These are phyloP conservation scores for Venustampulla echinocandica DNA, from an alignment of 495 filamentous ascomycete genomes.

Conservation along the genomic window DNA sequence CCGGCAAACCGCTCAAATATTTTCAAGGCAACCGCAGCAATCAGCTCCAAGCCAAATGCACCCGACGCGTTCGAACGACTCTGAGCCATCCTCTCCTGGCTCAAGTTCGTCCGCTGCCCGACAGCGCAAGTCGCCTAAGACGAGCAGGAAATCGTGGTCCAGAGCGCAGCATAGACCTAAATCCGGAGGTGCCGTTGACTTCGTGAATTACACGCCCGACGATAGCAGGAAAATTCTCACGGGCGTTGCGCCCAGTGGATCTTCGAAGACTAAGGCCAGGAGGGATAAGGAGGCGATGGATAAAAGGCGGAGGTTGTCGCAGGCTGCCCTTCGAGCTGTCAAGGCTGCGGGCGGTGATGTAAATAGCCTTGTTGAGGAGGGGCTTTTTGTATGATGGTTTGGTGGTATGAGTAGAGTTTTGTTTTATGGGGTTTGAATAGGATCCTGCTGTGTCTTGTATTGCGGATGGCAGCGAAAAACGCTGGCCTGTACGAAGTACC, in stretches of 20 bases:
- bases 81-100: neutral
- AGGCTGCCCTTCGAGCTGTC: slow-evolving; percentile 65
- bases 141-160: neutral
- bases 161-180: neutral
- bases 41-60: neutral
- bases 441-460: no score
- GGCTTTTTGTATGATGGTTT: slow-evolving; percentile 23
- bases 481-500: no score
- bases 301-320: slow-evolving; percentile 61
- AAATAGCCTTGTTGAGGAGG: slow-evolving; percentile 31
- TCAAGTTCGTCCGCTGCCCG: slow-evolving; percentile 5
- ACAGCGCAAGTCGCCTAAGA: slow-evolving; percentile 10
- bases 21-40: neutral
- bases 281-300: slow-evolving; percentile 82
- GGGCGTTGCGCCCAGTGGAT: slow-evolving; percentile 85
- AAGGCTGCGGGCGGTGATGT: slow-evolving; percentile 72
- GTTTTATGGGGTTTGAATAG: no score
- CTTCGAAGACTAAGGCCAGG: slow-evolving; percentile 85
- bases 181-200: slow-evolving; percentile 46
- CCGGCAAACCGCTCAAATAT: neutral
- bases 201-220: slow-evolving; percentile 85
- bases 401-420: neutral
- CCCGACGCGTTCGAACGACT: neutral
- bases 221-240: slow-evolving; percentile 76
- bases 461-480: no score